These are phyloP conservation scores for Barnettozyma botsteinii DNA, from an alignment of 805 yeast species.

Conservation along the genomic window DNA sequence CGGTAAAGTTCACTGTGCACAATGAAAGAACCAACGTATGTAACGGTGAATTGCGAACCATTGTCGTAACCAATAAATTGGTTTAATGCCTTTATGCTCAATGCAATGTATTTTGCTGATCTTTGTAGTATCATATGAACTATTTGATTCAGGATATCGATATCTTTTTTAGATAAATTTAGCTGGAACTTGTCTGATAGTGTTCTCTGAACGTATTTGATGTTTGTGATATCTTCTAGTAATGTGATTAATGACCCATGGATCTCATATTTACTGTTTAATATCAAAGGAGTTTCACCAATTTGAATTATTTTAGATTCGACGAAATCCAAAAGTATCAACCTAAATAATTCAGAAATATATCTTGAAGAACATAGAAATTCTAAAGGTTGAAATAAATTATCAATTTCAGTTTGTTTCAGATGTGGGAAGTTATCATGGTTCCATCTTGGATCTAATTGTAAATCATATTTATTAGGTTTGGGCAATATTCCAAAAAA, in stretches of 20 bases:
- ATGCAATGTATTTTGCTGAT: constrained; percentile 20
- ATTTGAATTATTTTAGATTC: background rate
- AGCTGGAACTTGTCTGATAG: background rate
- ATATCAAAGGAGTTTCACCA: constrained; percentile 1
- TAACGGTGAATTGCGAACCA: constrained; percentile 28
- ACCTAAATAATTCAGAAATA: constrained; percentile 46
- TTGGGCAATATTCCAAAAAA: constrained; percentile 41
- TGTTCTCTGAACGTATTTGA: background rate
- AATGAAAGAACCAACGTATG: constrained; percentile 49
- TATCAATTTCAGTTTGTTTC: constrained; percentile 13
- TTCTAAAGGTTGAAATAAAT: constrained; percentile 51
- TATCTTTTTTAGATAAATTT: constrained; percentile 11
- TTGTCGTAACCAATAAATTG: background rate
- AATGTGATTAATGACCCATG: constrained; percentile 13
- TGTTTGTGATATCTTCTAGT: constrained; percentile 1
- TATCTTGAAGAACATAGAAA: constrained; percentile 51
- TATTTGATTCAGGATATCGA: constrained; percentile 26
- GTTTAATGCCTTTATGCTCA: constrained; percentile 11
- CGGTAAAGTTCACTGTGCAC: constrained; percentile 32
- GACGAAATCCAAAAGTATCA: constrained; percentile 32
- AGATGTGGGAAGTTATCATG: background rate
- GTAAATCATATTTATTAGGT: constrained; percentile 35
- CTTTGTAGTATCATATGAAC: constrained; percentile 37
- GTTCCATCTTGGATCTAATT: constrained; percentile 31
- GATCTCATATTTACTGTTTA: constrained; percentile 1